Percentiles rank a stretch among this genome's conserved stretches.
Conservation (phyloP, 305 asterid species). For the Fraxinus sp. region DNA sequence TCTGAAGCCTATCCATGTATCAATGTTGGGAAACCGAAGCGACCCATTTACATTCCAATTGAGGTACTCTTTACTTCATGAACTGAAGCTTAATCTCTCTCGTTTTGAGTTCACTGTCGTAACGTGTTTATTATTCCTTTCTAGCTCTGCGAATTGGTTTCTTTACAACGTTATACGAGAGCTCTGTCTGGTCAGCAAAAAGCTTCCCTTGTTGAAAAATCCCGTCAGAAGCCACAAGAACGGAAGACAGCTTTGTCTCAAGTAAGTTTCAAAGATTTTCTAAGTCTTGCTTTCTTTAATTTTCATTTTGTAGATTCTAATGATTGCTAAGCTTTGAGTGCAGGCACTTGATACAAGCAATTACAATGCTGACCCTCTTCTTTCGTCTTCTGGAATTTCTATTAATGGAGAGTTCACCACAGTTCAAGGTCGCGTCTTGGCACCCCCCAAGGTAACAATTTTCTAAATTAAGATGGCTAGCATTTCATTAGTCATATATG, state of each 20-base stretch:
- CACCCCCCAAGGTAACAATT: slow-evolving; percentile 53
- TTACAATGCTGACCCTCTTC: slow-evolving; percentile 56
- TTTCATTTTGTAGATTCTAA: slow-evolving; percentile 12
- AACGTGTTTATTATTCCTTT: background rate
- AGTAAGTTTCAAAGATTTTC: slow-evolving; percentile 31
- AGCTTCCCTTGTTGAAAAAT: slow-evolving; percentile 70
- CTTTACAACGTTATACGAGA: slow-evolving; percentile 71
- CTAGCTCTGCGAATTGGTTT: slow-evolving; percentile 53
- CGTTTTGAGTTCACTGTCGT: background rate
- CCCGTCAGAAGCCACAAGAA: slow-evolving; percentile 70
- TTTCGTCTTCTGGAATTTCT: slow-evolving; percentile 49
- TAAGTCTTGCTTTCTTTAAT: background rate
- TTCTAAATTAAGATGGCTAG: background rate
- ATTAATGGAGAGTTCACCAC: slow-evolving; percentile 46
- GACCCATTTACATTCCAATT: slow-evolving; percentile 54
- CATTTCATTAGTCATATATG: background rate
- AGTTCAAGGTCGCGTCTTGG: slow-evolving; percentile 58
- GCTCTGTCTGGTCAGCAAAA: slow-evolving; percentile 59
- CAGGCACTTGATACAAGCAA: slow-evolving; percentile 61
- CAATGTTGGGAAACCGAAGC: slow-evolving; percentile 66
- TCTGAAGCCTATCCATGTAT: slow-evolving; percentile 67
- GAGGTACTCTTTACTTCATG: slow-evolving; percentile 40
- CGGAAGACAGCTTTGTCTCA: slow-evolving; percentile 51
- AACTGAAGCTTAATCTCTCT: background rate
- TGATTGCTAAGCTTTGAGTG: background rate